Evolutionary conservation across 805 yeast species (phyloP), one percentile per base, ranked within the genome.

Genomic region (Suhomyces prunicola): DNA sequence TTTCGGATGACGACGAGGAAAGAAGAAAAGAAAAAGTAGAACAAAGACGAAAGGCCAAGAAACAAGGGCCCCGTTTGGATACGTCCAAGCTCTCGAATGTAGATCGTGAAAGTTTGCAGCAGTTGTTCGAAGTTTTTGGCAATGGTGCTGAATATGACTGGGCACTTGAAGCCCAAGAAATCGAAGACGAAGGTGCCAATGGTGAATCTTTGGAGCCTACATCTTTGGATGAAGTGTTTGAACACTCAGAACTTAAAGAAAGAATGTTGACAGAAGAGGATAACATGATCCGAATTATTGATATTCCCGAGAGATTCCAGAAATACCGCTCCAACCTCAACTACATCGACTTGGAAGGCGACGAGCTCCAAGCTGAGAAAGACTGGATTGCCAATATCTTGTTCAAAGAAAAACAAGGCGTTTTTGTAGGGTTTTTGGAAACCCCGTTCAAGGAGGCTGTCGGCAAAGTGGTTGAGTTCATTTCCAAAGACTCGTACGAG

Each of bases 121-220:
- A 93, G 69, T 82, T 94, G 65, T 91, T 85, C 64, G 99, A 94
- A 67, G 90, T 94, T 12, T 94, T 94, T 67, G 99, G 99, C 59
- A 96, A 91, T 68, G 99, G 99, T 49, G 91, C 86, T 58, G 97
- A 93, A 65, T 94, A 94, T 70, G 97, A 90, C 53, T 94, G 99
- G 98, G 99, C 99, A 10, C 76, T 94, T 51, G 97, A 90, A 64
- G 94, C 90, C 27, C 97, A 92, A 71, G 84, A 82, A 56, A 79
- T 77, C 52, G 86, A 81, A 59, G 86, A 80, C 48, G 82, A 73
- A 26, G 83, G 82, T 33, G 46, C 46, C 27, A 69, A 73, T 53
- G 75, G 71, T 36, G 85, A 82, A n/a, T 80, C 77, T 47, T 74
- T 74, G n/a, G 84, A 76, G 45, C 78, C 84, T 27, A 77, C 80